phyloP scores from a whole-genome alignment of 1,139 yeast genomes.

The Kodamaea plutei region DNA sequence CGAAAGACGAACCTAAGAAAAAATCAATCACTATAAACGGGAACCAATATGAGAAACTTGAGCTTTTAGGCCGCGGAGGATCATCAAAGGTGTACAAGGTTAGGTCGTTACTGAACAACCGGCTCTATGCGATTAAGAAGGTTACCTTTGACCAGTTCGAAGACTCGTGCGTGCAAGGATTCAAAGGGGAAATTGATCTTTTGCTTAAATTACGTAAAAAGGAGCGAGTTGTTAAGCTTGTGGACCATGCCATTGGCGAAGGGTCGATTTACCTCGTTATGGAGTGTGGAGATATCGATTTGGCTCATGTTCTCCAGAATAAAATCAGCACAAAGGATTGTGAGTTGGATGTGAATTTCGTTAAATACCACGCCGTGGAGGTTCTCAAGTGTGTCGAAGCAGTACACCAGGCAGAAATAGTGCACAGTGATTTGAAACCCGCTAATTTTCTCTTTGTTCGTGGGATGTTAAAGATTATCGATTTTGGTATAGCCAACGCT shows the following conservation, averaged over 20 bases:
- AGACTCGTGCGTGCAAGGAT: conserved; percentile 65
- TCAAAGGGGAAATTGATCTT: conserved; percentile 86
- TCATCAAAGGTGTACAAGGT: conserved; percentile 90
- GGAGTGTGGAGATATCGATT: conserved; percentile 95
- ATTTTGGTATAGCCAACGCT: conserved; percentile 93
- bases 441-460: conserved; percentile 88
- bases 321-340: conserved; percentile 39
- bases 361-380: conserved; percentile 77
- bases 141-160: conserved; percentile 82
- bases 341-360: conserved; percentile 66
- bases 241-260: conserved; percentile 68
- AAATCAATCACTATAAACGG: conserved; percentile 48
- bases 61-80: conserved; percentile 87
- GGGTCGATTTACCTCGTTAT: conserved; percentile 70
- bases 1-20: no score
- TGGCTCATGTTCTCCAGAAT: conserved; percentile 74
- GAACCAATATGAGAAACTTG: conserved; percentile 67
- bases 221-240: conserved; percentile 71
- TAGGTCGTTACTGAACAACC: conserved; percentile 47
- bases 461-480: conserved; percentile 83
- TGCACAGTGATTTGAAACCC: conserved; percentile 93
- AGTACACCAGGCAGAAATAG: conserved; percentile 84
- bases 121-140: conserved; percentile 74
- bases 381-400: conserved; percentile 80
- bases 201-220: conserved; percentile 56